These are phyloP conservation scores for Komagataella ulmi DNA, from an alignment of 805 yeast species.

Conservation along the genomic window DNA sequence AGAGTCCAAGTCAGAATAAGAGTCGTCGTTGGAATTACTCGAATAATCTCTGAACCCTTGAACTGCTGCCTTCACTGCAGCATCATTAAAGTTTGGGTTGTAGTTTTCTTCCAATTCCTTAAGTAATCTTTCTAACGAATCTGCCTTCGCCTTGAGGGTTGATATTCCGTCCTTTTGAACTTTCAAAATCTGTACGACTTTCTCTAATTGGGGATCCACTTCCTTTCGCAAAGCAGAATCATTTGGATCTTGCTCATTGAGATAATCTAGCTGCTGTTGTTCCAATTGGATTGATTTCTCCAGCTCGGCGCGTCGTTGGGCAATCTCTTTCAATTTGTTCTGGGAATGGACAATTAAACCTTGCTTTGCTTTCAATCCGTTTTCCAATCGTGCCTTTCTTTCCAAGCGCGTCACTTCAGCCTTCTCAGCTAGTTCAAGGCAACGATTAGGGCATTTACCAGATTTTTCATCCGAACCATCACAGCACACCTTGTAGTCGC, in stretches of 20 bases:
- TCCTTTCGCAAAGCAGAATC: neutral
- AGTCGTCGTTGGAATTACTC: slow-evolving; percentile 15
- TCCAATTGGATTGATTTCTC: neutral
- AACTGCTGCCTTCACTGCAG: slow-evolving; percentile 69
- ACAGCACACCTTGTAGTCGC: slow-evolving; percentile 84
- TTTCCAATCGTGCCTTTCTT: slow-evolving; percentile 7
- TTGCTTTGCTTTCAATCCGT: slow-evolving; percentile 22
- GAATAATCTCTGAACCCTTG: slow-evolving; percentile 34
- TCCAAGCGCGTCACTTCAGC: slow-evolving; percentile 7
- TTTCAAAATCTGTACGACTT: slow-evolving; percentile 7
- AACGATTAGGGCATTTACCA: slow-evolving; percentile 40
- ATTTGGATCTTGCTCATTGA: slow-evolving; percentile 10
- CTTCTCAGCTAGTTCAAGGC: slow-evolving; percentile 29
- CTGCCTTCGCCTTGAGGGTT: slow-evolving; percentile 9
- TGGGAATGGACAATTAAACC: slow-evolving; percentile 17
- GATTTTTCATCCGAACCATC: slow-evolving; percentile 82
- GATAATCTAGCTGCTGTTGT: slow-evolving; percentile 8
- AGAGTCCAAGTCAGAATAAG: neutral
- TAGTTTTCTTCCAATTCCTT: slow-evolving; percentile 39
- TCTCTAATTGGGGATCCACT: slow-evolving; percentile 12
- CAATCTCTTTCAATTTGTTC: slow-evolving; percentile 7
- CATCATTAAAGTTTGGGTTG: slow-evolving; percentile 77
- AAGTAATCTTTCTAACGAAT: slow-evolving; percentile 31
- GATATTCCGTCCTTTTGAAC: slow-evolving; percentile 6
- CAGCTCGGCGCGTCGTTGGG: slow-evolving; percentile 5